These are phyloP conservation scores for Saccharum officinarum DNA, from an alignment of 176 grass and related monocot genomes.

Conservation along the genomic window DNA sequence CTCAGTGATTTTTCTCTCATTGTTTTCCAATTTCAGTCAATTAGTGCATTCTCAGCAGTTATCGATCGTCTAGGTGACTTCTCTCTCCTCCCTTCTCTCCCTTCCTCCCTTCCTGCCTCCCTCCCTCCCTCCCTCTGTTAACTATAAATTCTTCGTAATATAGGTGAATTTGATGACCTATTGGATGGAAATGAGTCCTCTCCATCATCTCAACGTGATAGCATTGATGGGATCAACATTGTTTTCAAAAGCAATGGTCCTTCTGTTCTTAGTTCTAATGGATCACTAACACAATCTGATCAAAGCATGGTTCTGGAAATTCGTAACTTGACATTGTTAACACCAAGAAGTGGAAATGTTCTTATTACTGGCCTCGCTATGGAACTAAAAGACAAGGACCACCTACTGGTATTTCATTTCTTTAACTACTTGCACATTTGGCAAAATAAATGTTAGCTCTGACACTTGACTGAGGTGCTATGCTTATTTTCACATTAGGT, in stretches of 20 bases:
- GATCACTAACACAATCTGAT: constrained; percentile 50
- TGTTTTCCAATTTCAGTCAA: constrained; percentile 96
- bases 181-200: constrained; percentile 69
- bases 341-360: constrained; percentile 70
- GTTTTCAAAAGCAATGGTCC: constrained; percentile 45
- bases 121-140: neutral
- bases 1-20: constrained; percentile 98
- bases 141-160: constrained; percentile 18
- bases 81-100: neutral
- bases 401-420: constrained; percentile 64
- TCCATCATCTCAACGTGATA: constrained; percentile 27
- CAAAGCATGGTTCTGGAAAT: constrained; percentile 65
- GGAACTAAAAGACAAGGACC: constrained; percentile 81
- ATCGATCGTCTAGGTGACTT: constrained; percentile 89
- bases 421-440: constrained; percentile 31
- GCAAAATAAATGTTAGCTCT: constrained; percentile 1
- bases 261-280: constrained; percentile 60
- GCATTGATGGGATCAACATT: constrained; percentile 66
- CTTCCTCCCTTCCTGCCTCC: neutral
- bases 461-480: constrained; percentile 5
- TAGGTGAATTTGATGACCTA: constrained; percentile 92
- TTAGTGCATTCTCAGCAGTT: constrained; percentile 95
- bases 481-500: constrained; percentile 56
- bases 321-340: constrained; percentile 81
- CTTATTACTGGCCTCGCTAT: constrained; percentile 75